Evolutionary conservation across 352 stramenopile species (phyloP), one percentile per base, ranked within the genome.

Genomic region (Blastocystis sp.): DNA sequence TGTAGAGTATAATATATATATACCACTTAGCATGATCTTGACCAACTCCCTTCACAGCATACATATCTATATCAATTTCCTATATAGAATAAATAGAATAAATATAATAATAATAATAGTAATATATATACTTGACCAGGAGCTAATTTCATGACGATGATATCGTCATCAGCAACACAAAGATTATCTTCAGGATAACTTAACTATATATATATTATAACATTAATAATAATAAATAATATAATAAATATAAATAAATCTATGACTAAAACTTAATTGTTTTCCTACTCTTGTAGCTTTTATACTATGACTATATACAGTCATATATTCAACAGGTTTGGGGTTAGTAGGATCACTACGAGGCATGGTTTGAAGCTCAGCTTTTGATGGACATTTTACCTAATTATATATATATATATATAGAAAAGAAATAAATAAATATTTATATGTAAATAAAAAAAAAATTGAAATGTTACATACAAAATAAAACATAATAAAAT

Each of bases 91-190:
- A 34, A 11, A 11, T 4, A 4, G 2, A 19, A 3, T 1, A 11
- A n/a, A n/a, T n/a, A n/a, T n/a, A n/a, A n/a, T n/a, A n/a, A n/a
- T n/a, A n/a, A n/a, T n/a, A n/a, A n/a, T n/a, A n/a, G n/a, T n/a
- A n/a, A n/a, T 4, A 31, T 2, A 9, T 1, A n/a, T 10, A 45
- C 46, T 19, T 73, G 64, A 16, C 67, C 67, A 2, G 68, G 68
- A 36, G 55, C 44, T 21, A 73, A 32, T 27, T 72, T 73, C 13
- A 58, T 64, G 18, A 73, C 40, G 31, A 70, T 37, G 32, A 73
- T 73, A 39, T 73, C 68, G 19, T 64, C 56, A 36, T 73, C 27
- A n/a, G 73, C 56, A 25, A 58, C 41, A 23, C 40, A 33, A 9
- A 40, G 16, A 3, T 37, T n/a, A 10, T 31, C 56, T 11, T 62